Base-by-base conservation (phyloP, 106 monocot species). In the Dendrobium officinale region DNA sequence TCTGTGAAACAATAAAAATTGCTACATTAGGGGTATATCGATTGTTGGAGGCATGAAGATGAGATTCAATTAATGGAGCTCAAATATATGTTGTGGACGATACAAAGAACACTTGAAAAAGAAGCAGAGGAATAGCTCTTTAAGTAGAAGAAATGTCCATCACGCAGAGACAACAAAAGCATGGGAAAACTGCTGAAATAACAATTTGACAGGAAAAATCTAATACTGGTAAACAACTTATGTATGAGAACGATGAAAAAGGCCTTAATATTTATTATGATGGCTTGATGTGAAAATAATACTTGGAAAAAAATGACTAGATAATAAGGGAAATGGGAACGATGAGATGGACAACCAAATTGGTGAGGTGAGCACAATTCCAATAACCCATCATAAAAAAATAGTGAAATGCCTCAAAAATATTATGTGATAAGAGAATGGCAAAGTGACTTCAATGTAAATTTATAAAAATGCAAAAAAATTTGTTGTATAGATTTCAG, bases 1-100 rank as follows among this genome's bases (percentile, higher is more conserved):
- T 92, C 97, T 98, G 82, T 55, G 86, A 19, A 61, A 59, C 22
- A 79, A n/a, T 59, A 16, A 73, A 73, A 66, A 31, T 70, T 70
- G 70, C 33, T n/a, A 70, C 3, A 37, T 70, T 1, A 70, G 37
- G 9, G 2, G 8, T 37, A 70, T 70, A 37, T 70, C 33, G 33
- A 70, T 31, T 70, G 9, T 70, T 37, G 33, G 33, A 70, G 15
- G 5, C 37, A 70, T 70, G 8, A 70, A 70, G 37, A 70, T 70
- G 27, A 70, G 70, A 70, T 3, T 6, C 4, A 19, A 0, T 31
- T 66, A 66, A 66, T 66, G 5, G 64, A 66, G 15, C 27, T 2
- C 16, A 27, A 70, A 37, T 37, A 37, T 37, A 70, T 37, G 33
- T 37, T 11, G 22, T 22, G 5, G 9, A 15, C 27, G 10, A 27